phyloP scores from a whole-genome alignment of 768 basidiomycete species.

The Mycena alexandri region DNA sequence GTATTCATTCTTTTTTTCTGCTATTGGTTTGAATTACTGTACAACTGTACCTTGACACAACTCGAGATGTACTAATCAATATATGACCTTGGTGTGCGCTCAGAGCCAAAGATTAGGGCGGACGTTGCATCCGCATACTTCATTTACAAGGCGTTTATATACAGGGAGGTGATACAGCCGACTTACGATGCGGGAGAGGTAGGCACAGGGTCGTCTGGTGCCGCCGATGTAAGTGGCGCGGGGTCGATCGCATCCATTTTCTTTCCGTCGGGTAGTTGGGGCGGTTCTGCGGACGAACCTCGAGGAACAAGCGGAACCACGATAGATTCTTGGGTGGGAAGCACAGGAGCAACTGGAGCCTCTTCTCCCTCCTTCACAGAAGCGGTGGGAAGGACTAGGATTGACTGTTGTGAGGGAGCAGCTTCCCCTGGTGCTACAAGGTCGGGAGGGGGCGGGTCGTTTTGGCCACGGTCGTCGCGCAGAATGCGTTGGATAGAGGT shows the following conservation, averaged over 20 bases:
- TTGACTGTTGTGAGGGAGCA: slow-evolving; percentile 28
- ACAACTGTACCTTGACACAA: slow-evolving; percentile 38
- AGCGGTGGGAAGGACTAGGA: slow-evolving; percentile 3
- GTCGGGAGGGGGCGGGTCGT: slow-evolving; percentile 14
- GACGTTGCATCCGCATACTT: background rate
- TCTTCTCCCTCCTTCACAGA: slow-evolving; percentile 23
- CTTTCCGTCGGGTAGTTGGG: slow-evolving; percentile 11
- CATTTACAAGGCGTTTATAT: background rate
- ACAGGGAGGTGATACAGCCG: slow-evolving; percentile 19
- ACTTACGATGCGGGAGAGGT: slow-evolving; percentile 23
- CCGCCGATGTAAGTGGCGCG: slow-evolving; percentile 22
- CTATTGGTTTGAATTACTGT: slow-evolving; percentile 35
- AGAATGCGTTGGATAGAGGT: slow-evolving; percentile 61
- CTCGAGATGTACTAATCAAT: slow-evolving; percentile 32
- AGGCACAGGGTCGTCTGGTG: slow-evolving; percentile 17
- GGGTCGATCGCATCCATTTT: slow-evolving; percentile 16
- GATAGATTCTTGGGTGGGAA: slow-evolving; percentile 21
- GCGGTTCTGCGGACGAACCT: slow-evolving; percentile 25
- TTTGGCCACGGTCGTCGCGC: slow-evolving; percentile 51
- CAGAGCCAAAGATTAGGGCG: background rate
- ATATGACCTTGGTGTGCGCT: background rate
- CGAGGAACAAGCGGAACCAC: slow-evolving; percentile 27
- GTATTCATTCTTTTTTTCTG: slow-evolving; percentile 34
- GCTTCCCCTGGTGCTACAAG: slow-evolving; percentile 1
- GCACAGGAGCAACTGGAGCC: slow-evolving; percentile 10